Base-by-base conservation (phyloP, 2,329 filamentous ascomycete species). In the Coleophoma cylindrospora region DNA sequence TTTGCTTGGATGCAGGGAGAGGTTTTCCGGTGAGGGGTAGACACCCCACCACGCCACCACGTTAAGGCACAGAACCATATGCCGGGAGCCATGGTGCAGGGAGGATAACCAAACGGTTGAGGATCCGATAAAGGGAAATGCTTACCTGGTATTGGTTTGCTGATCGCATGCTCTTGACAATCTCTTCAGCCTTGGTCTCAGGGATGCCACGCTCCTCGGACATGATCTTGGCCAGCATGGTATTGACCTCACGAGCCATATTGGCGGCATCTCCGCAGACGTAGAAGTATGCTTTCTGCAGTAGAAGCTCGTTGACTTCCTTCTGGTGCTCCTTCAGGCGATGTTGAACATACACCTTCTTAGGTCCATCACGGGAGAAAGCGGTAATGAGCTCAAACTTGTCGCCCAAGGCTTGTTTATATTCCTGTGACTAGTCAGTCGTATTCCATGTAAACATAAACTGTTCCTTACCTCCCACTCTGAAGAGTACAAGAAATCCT, bases 281-380 rank as follows among this genome's bases (percentile, higher is more conserved):
- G 68, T 99, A 99, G 69, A 99, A 91, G 72, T 94, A 96, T 5
- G 90, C 94, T 68, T 91, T 88, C 69, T 91, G 77, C 59, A 87
- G 77, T 10, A 99, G 77, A 1, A 99, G 81, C 57, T 92, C 84
- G 71, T 95, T 92, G 71, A 99, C 79, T 62, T 96, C 83, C 62
- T 88, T 80, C 52, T 88, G 84, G 46, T 84, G 79, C 69, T 97
- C 89, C 72, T 88, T 86, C 53, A 99, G 79, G 54, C 88, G 81
- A 71, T 99, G 91, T 72, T 99, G 94, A 19, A 99, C 94, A 66
- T 99, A 99, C 36, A 99, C 89, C 74, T 99, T 99, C 69, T 94
- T 80, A 40, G 84, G 69, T 1, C 81, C 77, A 52, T 96, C 89
- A 58, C 94, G 84, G n/a, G 94, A 99, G 71, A 99, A 99, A 40